These are phyloP conservation scores for Crithidia thermophila DNA, from an alignment of 208 protist genomes.

Conservation along the genomic window DNA sequence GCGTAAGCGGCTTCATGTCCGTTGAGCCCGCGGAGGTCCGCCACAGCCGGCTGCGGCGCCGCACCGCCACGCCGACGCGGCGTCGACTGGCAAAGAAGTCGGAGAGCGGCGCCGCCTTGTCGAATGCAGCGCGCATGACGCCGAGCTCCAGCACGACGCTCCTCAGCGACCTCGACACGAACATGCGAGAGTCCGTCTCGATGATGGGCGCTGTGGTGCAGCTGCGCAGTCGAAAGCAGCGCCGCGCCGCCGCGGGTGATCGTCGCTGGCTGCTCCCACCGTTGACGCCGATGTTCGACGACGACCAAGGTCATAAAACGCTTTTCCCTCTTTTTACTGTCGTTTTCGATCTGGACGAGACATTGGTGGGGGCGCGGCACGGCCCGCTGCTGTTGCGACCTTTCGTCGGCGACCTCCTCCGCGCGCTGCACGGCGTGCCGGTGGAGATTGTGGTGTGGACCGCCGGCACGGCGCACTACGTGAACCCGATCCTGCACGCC, in stretches of 20 bases:
- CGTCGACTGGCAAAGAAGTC: slow-evolving; percentile 40
- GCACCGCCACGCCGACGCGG: slow-evolving; percentile 4
- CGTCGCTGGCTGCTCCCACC: slow-evolving; percentile 26
- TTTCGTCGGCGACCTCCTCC: slow-evolving; percentile 50
- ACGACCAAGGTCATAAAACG: not conserved
- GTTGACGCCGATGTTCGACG: not conserved
- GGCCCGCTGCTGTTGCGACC: slow-evolving; percentile 59
- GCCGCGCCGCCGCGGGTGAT: slow-evolving; percentile 1
- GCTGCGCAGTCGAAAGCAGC: slow-evolving; percentile 6
- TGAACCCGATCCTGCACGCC: slow-evolving; percentile 64
- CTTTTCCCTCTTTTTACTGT: slow-evolving; percentile 47
- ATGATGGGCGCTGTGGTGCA: not conserved
- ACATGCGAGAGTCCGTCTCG: slow-evolving; percentile 4
- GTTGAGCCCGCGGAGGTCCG: not conserved
- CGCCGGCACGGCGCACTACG: slow-evolving; percentile 56
- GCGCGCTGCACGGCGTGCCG: slow-evolving; percentile 48
- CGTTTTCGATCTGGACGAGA: slow-evolving; percentile 87
- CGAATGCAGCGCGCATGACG: slow-evolving; percentile 11
- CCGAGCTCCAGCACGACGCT: slow-evolving; percentile 21
- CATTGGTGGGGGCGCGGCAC: slow-evolving; percentile 69
- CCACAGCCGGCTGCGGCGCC: not conserved
- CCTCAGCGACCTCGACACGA: slow-evolving; percentile 12
- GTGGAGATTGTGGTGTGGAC: slow-evolving; percentile 86
- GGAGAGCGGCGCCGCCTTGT: slow-evolving; percentile 15
- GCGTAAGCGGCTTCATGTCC: slow-evolving; percentile 14